Evolutionary conservation across 768 basidiomycete species (phyloP).

Genomic region (Lactarius quietus): DNA sequence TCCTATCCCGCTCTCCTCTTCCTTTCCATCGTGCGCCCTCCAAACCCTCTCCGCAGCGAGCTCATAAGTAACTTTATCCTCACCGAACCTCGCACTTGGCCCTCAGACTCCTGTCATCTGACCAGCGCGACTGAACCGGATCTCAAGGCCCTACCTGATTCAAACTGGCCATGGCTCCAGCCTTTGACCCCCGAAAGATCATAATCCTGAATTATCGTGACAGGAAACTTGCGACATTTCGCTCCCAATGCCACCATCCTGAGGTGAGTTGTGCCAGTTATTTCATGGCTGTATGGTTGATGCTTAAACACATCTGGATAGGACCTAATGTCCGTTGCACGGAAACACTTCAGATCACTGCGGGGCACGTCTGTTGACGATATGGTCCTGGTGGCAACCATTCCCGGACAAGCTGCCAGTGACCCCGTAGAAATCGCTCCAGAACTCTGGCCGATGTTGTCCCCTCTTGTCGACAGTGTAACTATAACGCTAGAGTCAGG

Average conservation of each 20-base stretch:
- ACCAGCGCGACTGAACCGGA: no score
- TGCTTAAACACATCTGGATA: neutral
- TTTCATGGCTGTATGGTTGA: neutral
- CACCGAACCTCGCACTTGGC: no score
- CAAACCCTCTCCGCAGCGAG: no score
- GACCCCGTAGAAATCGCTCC: constrained; percentile 4
- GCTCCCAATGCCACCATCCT: neutral
- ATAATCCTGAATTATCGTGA: constrained; percentile 4
- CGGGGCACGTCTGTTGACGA: neutral
- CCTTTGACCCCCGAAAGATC: neutral
- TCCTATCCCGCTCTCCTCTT: no score
- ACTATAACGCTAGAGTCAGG: constrained; percentile 7
- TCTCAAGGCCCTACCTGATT: no score
- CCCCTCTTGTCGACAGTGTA: neutral
- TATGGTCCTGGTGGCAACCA: neutral
- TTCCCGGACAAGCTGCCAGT: neutral
- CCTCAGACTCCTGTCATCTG: no score
- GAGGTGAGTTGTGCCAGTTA: neutral
- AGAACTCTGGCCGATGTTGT: neutral
- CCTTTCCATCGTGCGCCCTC: no score
- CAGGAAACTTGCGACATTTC: neutral
- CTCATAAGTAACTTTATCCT: no score
- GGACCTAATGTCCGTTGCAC: neutral
- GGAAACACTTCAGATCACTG: neutral
- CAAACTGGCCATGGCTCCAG: neutral